These are phyloP conservation scores for Sanghuangporus baumii DNA, from an alignment of 1,284 basidiomycete genomes.

Conservation along the genomic window DNA sequence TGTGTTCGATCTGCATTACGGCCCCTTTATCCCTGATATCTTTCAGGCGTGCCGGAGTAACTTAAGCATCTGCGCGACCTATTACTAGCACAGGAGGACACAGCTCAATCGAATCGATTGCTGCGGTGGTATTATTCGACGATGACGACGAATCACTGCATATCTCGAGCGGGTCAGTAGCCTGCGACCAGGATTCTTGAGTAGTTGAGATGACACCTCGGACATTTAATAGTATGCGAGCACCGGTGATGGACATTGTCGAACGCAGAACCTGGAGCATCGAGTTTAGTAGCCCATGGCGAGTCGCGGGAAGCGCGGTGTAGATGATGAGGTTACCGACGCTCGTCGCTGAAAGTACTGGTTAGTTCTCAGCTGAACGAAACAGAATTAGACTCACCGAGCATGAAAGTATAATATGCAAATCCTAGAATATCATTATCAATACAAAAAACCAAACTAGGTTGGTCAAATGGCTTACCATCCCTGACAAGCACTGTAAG, in stretches of 20 bases:
- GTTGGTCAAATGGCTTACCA: not conserved
- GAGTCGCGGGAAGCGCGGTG: not conserved
- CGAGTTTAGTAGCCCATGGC: not conserved
- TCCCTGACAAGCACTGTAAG: slow-evolving; percentile 3
- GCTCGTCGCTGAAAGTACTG: not conserved
- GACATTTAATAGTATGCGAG: slow-evolving; percentile 9
- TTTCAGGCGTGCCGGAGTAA: too few species aligned
- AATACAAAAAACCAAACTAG: too few species aligned
- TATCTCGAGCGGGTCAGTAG: not conserved
- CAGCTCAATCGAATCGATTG: not conserved
- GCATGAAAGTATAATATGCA: slow-evolving; percentile 5
- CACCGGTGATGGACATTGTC: not conserved
- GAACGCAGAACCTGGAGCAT: slow-evolving; percentile 7
- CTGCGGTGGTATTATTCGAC: not conserved
- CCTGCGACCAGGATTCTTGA: not conserved
- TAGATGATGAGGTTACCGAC: slow-evolving; percentile 7
- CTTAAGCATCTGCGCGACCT: not conserved
- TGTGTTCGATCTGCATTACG: too few species aligned
- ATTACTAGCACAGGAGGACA: not conserved
- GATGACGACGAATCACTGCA: not conserved
- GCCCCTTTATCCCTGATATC: too few species aligned
- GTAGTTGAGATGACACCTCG: not conserved
- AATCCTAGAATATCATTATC: not conserved
- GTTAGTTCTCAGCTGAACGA: not conserved
- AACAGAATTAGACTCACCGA: not conserved